Percentiles rank a stretch among this genome's conserved stretches.
Evolutionary conservation across 768 basidiomycete genomes (phyloP).

Genomic region (Boletus reticulatus): DNA sequence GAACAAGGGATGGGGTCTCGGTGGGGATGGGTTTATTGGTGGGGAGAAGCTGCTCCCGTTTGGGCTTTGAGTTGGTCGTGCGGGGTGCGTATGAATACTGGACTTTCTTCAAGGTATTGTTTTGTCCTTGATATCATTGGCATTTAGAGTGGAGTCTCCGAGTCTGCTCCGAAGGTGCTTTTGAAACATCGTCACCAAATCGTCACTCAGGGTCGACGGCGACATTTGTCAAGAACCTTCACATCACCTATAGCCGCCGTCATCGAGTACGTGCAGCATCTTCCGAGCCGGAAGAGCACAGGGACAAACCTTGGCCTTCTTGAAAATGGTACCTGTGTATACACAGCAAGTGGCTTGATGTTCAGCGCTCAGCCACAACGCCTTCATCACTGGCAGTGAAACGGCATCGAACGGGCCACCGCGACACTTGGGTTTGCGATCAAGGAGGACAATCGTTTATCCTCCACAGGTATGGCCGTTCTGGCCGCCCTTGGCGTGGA

Average conservation of each 20-base stretch:
- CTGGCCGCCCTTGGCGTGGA: constrained; percentile 42
- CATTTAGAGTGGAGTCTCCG: neutral
- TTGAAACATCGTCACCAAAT: too few relatives aligned
- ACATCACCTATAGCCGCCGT: too few relatives aligned
- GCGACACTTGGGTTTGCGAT: constrained; percentile 47
- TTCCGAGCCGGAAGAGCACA: constrained; percentile 29
- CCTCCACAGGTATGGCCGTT: constrained; percentile 36
- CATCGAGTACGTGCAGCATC: too few relatives aligned
- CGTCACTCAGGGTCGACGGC: too few relatives aligned
- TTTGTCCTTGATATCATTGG: too few relatives aligned
- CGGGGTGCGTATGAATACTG: neutral
- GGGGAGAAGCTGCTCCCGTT: constrained; percentile 30
- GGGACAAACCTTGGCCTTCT: constrained; percentile 36
- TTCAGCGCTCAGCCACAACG: neutral
- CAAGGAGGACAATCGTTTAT: constrained; percentile 52
- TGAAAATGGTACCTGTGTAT: too few relatives aligned
- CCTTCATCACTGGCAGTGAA: constrained; percentile 37
- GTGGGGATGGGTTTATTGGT: constrained; percentile 32
- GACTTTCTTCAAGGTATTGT: neutral
- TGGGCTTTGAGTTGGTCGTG: constrained; percentile 13
- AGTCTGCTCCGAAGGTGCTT: too few relatives aligned
- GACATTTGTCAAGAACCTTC: too few relatives aligned
- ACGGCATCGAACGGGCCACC: constrained; percentile 51
- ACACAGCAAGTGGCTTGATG: too few relatives aligned
- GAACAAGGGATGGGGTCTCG: constrained; percentile 31